Evolutionary conservation across 805 yeast species (phyloP), one percentile per base, ranked within the genome.

Genomic region (Metschnikowia lunata): DNA sequence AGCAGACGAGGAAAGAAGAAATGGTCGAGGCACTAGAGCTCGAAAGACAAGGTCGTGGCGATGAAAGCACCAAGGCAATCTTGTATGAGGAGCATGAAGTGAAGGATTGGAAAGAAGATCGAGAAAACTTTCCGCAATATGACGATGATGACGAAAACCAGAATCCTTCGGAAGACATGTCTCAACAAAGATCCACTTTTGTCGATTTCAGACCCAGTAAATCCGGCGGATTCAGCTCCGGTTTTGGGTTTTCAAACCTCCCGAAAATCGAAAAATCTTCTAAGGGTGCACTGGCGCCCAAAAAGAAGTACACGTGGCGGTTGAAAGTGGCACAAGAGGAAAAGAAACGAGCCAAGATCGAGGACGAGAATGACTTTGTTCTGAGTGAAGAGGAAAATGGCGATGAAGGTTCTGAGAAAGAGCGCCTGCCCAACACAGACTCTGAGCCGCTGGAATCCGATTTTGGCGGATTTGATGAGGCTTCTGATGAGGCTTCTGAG

Each of bases 301-400:
- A 64, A 48, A 78, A 75, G 51, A 77, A 76, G 49, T 87, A 86
- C 58, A 85, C 83, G 35, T 89, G 97, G 97, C 79, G 75, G 39
- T 48, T 62, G 33, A 54, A 55, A 37, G 63, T 71, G 10, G 73
- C 64, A 42, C 54, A 57, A 30, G 72, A 68, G 39, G 74, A 69
- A 35, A 67, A 59, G 52, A 69, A 66, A 54, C 54, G 61, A 30
- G 46, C 54, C 29, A 59, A 71, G 43, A 65, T 71, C 28, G 88
- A 82, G 37, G 88, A 82, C 39, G 88, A 79, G 3, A 62, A 68
- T 41, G 91, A 83, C 55, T 85, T 84, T 55, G 64, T 60, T 8
- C 61, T 75, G 3, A 37, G 71, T 26, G 62, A 58, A 4, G 63
- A 60, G 1, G 63, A 57, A 11, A 54, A 46, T 3, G 31, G 6